Evolutionary conservation across 2,329 filamentous ascomycete genomes (phyloP).

Genomic region (Aureobasidium sp.): DNA sequence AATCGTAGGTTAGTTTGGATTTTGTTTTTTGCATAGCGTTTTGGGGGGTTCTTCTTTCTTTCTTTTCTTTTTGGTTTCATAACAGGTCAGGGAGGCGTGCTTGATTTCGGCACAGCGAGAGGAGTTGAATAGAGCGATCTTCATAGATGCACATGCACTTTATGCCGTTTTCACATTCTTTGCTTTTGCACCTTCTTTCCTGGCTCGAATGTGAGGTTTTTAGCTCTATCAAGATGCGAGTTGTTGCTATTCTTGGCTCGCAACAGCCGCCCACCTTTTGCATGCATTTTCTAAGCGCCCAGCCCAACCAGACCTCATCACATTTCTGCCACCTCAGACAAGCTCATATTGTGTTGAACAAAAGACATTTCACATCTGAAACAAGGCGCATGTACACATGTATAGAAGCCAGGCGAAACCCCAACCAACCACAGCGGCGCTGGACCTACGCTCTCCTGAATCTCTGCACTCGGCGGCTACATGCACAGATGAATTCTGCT

Average conservation of each 20-base stretch:
- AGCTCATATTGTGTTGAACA: background rate
- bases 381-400: background rate
- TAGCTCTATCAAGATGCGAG: too few species aligned
- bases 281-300: background rate
- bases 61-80: background rate
- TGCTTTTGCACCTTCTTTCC: background rate
- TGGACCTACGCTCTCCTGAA: too few species aligned
- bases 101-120: background rate
- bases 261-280: background rate
- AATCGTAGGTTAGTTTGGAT: background rate
- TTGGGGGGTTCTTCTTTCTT: background rate
- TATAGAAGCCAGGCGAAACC: background rate
- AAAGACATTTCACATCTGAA: background rate
- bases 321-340: background rate
- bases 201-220: too few species aligned
- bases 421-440: background rate
- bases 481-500: too few species aligned
- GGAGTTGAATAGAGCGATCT: background rate
- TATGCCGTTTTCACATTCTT: background rate
- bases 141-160: background rate
- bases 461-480: too few species aligned
- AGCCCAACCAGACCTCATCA: background rate
- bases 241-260: slow-evolving; percentile 3
- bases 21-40: background rate
- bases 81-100: background rate